Evolutionary conservation across 192 early-diverging fungal genomes (phyloP), one percentile per base, ranked within the genome.

Genomic region (Coemansia reversa): DNA sequence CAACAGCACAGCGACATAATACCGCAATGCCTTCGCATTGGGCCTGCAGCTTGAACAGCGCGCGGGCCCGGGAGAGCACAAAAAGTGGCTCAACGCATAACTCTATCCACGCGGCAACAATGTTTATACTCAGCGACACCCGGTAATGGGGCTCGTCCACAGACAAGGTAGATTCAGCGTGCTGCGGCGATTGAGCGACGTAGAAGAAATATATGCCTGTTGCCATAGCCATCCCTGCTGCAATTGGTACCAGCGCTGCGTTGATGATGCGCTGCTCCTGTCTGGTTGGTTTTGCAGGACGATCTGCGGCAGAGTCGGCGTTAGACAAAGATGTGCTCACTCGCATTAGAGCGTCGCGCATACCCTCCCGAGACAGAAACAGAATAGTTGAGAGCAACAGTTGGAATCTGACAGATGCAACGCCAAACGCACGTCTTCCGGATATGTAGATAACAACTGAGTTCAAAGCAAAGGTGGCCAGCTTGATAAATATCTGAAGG

Each of bases 351-450:
- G 89, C 91, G 69, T 81, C 87, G 29, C 92, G 83, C 49, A 91
- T 86, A 29, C 88, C 89, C 62, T 93, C 91, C 25, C 97, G 79
- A 1, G 94, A 94, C 12, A 99, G 77, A 80, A 99, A 97, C 35
- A 97, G 72, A 22, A 97, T 89, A 0, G 94, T 94, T n/a, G 92
- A 87, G 8, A 91, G 83, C 16, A 95, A 69, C 14, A 98, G 84
- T 76, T 98, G 94, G 27, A 97, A 76, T 35, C 90, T 81, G 11
- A 93, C 89, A 2, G 88, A 87, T 0, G 92, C 93, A 7, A 95
- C 84, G 0, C 95, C 95, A 48, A 97, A 85, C 9, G 90, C 88
- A 24, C 85, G 72, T 12, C 88, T 84, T 9, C 88, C 83, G 8
- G 91, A 87, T 55, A 85, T 86, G 18, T 89, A 87, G 23, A 92